A percentile compares a stretch with the other conserved stretches of the same genome.
phyloP scores from a whole-genome alignment of 768 basidiomycete genomes.

The Podaxis sp. region DNA sequence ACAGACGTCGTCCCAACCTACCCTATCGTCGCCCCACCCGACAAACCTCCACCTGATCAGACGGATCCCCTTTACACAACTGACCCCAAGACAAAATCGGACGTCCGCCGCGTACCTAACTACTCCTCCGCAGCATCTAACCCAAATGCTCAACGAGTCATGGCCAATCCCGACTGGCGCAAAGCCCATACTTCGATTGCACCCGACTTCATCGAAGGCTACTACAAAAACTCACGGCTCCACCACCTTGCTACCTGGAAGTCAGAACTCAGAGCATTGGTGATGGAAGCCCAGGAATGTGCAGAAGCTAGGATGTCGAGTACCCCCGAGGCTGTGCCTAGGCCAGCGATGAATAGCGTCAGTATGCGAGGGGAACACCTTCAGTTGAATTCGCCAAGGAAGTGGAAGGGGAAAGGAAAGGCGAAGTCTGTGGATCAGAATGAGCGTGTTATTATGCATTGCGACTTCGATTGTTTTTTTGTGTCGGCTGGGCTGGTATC shows the following conservation, averaged over 20 bases:
- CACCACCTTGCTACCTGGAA: conserved; percentile 94
- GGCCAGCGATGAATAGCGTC: conserved; percentile 21
- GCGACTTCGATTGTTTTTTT: conserved; percentile 97
- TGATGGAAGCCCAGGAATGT: conserved; percentile 75
- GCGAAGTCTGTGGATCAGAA: conserved; percentile 34
- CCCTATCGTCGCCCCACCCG: not conserved
- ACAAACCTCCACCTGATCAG: conserved; percentile 7
- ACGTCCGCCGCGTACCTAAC: conserved; percentile 47
- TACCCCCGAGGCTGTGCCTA: conserved; percentile 14
- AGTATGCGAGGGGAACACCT: conserved; percentile 57
- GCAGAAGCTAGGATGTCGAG: conserved; percentile 40
- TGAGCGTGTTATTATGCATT: conserved; percentile 81
- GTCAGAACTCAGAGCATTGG: conserved; percentile 77
- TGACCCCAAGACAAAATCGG: conserved; percentile 39
- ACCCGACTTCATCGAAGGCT: conserved; percentile 84
- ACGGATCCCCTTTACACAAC: conserved; percentile 34
- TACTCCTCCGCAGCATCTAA: conserved; percentile 76
- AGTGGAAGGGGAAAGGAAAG: conserved; percentile 55
- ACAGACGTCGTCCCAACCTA: not conserved
- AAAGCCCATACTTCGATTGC: conserved; percentile 84
- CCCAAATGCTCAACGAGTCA: conserved; percentile 68
- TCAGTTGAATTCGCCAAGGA: conserved; percentile 43
- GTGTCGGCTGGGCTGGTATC: conserved; percentile 85
- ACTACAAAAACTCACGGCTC: conserved; percentile 83
- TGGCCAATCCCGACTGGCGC: conserved; percentile 86